Conservation (phyloP, 1,284 basidiomycete species). For the Dichomitus squalens region DNA sequence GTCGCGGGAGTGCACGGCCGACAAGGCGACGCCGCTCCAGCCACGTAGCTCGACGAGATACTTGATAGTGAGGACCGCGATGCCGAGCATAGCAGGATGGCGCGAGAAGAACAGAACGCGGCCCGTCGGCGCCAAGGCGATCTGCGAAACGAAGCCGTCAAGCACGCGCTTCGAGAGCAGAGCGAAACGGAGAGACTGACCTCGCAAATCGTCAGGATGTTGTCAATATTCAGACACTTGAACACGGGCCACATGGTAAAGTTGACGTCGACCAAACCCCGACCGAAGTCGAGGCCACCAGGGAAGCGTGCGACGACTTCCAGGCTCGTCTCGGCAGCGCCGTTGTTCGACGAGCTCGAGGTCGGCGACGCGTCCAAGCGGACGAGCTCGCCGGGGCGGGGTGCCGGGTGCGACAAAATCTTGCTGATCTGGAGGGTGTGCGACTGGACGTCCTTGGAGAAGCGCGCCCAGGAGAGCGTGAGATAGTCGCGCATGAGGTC, state of each 20-base stretch:
- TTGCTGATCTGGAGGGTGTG: constrained; percentile 86
- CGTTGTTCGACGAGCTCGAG: constrained; percentile 39
- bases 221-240: constrained; percentile 92
- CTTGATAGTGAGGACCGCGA: constrained; percentile 87
- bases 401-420: constrained; percentile 81
- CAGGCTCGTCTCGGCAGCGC: constrained; percentile 59
- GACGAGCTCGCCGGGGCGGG: constrained; percentile 84
- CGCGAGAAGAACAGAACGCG: constrained; percentile 89
- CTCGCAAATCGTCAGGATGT: constrained; percentile 93
- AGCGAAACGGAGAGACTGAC: too few species aligned
- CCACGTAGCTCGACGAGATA: constrained; percentile 93
- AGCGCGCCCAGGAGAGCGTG: constrained; percentile 90
- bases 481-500: constrained; percentile 93
- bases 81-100: constrained; percentile 90
- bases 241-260: constrained; percentile 98
- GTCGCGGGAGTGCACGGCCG: constrained; percentile 87
- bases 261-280: constrained; percentile 83
- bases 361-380: constrained; percentile 77
- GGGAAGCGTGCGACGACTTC: constrained; percentile 87
- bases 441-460: constrained; percentile 89
- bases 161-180: too few species aligned
- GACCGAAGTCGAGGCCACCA: constrained; percentile 82
- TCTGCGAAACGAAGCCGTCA: constrained; percentile 59
- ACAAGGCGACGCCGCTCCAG: constrained; percentile 89
- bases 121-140: constrained; percentile 92